Evolutionary conservation across 2,329 filamentous ascomycete species (phyloP), one percentile per base, ranked within the genome.

Genomic region (Pseudopithomyces maydicus): DNA sequence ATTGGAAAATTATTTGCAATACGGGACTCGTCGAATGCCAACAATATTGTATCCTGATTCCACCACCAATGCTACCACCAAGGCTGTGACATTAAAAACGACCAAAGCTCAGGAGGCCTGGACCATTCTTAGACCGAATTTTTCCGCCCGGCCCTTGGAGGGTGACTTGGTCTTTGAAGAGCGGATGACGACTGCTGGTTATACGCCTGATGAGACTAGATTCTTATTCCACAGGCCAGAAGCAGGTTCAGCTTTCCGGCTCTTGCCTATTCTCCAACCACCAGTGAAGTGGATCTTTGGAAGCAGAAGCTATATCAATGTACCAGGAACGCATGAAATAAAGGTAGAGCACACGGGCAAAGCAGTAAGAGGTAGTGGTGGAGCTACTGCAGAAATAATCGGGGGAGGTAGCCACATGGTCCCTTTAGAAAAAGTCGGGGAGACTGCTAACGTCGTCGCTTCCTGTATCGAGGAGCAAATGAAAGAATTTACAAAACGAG

Each of bases 241-340:
- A 32, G 12, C 53, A 8, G n/a, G 22, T 3, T 2, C 44, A 2
- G 53, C 53, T 10, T 44, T 54, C 17, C 42, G 49, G 14, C 32
- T 39, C 19, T 29, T 57, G 20, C 26, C 55, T 7, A 23, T 10
- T 19, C 36, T 57, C 17, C 49, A 57, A 26, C 49, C 50, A 23
- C 35, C 49, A 17, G 44, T 49, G 22, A 43, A 38, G 12, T 57
- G 55, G 55, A 46, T 57, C 15, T 57, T 57, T 15, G 55, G 39
- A 26, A 32, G 44, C 35, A 10, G 38, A 29, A 57, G 55, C 43
- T 57, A 57, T 32, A 54, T 57, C 43, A 57, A 57, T 26, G 19
- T 14, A 11, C 50, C 39, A 14, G 35, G 17, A 15, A n/a, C 47
- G 15, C 32, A 43, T 26, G 50, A 45, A 35, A 20, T 20, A n/a